Evolutionary conservation across 106 monocot genomes (phyloP).

Genomic region (Phalaenopsis equestris): DNA sequence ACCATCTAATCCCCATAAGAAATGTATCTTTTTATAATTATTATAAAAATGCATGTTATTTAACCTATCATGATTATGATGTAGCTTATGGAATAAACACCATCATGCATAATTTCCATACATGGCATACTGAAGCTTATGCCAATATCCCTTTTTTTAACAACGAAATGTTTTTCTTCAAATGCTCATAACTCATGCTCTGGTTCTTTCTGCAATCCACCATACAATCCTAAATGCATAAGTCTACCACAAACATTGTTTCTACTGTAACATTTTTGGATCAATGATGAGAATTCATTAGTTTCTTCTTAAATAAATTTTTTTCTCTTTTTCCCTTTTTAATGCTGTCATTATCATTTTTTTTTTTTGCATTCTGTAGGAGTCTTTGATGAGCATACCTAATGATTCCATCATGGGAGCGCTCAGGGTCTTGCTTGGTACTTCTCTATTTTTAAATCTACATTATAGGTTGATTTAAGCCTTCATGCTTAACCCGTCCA

Average conservation of each 20-base stretch:
- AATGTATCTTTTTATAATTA: neutral
- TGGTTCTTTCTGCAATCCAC: too few relatives aligned
- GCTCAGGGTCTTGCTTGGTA: constrained; percentile 77
- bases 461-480: neutral
- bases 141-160: neutral
- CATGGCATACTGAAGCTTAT: neutral
- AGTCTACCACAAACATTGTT: too few relatives aligned
- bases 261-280: too few relatives aligned
- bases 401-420: constrained; percentile 55
- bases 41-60: neutral
- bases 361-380: constrained; percentile 26
- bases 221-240: too few relatives aligned
- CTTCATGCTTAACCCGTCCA: neutral
- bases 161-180: neutral
- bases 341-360: neutral
- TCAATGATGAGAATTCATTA: too few relatives aligned
- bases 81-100: neutral
- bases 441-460: constrained; percentile 3
- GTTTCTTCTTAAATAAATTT: too few relatives aligned
- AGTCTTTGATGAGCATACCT: constrained; percentile 32
- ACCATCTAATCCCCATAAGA: neutral
- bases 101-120: neutral
- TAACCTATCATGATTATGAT: neutral
- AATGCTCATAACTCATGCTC: too few relatives aligned
- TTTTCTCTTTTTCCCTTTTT: neutral